Evolutionary conservation across 805 yeast species (phyloP).

Genomic region (Jamesozyma hellenica): DNA sequence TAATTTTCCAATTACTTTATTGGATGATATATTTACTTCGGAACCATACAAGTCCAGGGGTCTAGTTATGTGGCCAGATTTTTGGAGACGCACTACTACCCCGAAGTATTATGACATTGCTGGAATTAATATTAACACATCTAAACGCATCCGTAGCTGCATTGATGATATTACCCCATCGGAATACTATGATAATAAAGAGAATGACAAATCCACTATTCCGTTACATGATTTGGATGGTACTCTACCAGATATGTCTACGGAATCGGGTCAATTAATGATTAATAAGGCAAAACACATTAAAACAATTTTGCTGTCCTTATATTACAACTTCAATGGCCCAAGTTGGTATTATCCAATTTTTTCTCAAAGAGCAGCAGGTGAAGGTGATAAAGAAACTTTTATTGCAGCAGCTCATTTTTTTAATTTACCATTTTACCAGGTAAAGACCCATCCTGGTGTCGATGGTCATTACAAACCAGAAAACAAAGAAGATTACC

Average conservation of each 20-base stretch:
- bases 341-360: conserved; percentile 60
- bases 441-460: conserved; percentile 32
- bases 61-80: conserved; percentile 72
- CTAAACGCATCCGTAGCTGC: conserved; percentile 29
- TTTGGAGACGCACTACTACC: conserved; percentile 75
- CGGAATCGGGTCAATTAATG: conserved; percentile 64
- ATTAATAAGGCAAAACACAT: conserved; percentile 52
- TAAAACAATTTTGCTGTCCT: conserved; percentile 46
- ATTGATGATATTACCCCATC: conserved; percentile 30
- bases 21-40: conserved; percentile 47
- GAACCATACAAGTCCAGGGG: conserved; percentile 46
- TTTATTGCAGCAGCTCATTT: conserved; percentile 56
- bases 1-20: conserved; percentile 56
- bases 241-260: conserved; percentile 57
- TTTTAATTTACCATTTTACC: conserved; percentile 39
- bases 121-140: conserved; percentile 38
- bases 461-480: conserved; percentile 31
- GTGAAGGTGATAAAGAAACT: conserved; percentile 75
- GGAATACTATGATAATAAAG: conserved; percentile 12
- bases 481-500: conserved; percentile 27
- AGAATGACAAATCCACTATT: conserved; percentile 26
- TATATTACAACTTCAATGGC: conserved; percentile 60
- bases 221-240: conserved; percentile 53
- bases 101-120: conserved; percentile 66
- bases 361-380: conserved; percentile 65